A percentile compares a stretch with the other conserved stretches of the same genome.
Evolutionary conservation across 805 yeast genomes (phyloP).

Genomic region (Candida pseudoglaebosa): DNA sequence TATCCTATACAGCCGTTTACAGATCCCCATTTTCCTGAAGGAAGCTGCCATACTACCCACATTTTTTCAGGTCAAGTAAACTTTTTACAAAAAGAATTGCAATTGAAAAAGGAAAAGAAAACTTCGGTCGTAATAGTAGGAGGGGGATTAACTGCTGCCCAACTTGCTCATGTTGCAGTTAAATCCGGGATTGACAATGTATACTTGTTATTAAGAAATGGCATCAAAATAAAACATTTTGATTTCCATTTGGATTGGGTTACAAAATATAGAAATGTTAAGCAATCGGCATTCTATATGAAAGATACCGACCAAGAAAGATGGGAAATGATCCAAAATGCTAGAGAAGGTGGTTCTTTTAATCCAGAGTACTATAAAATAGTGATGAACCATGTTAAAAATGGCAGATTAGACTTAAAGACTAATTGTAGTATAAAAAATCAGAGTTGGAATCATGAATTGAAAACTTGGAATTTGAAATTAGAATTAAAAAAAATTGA

Average conservation of each 20-base stretch:
- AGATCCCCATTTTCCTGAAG: constrained; percentile 15
- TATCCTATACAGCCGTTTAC: constrained; percentile 24
- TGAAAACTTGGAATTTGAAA: constrained; percentile 21
- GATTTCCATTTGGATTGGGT: constrained; percentile 49
- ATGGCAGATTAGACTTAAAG: constrained; percentile 26
- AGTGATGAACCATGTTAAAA: constrained; percentile 24
- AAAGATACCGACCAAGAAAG: constrained; percentile 41
- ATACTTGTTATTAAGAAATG: constrained; percentile 32
- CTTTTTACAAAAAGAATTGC: constrained; percentile 13
- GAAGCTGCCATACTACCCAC: constrained; percentile 36
- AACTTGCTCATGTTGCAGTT: constrained; percentile 37
- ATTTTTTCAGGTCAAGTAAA: constrained; percentile 22
- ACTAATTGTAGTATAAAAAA: constrained; percentile 23
- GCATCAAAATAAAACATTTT: constrained; percentile 41
- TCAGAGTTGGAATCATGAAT: constrained; percentile 21
- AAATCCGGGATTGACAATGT: constrained; percentile 26
- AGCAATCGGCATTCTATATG: constrained; percentile 41
- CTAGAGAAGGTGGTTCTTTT: constrained; percentile 44
- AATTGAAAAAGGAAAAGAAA: constrained; percentile 6
- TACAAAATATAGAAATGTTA: constrained; percentile 43
- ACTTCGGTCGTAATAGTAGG: constrained; percentile 36
- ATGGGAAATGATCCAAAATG: constrained; percentile 34
- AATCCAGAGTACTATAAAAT: constrained; percentile 41
- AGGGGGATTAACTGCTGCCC: constrained; percentile 46
- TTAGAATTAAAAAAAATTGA: constrained; percentile 8